These are phyloP conservation scores for Saccharum officinarum DNA, from an alignment of 176 grass and related monocot species.

Conservation along the genomic window DNA sequence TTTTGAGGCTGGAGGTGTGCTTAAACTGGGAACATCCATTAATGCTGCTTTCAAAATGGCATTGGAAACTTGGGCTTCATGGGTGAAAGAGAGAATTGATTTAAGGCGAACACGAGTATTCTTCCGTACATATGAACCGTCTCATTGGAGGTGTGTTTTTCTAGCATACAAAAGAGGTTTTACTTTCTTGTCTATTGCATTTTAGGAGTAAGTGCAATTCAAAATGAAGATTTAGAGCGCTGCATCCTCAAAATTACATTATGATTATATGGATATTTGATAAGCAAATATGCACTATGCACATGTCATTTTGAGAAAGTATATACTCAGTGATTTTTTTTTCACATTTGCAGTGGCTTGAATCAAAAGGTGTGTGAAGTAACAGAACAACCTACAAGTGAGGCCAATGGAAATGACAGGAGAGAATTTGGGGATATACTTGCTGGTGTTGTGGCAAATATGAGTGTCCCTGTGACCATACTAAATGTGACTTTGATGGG, in stretches of 20 bases:
- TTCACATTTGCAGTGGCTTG: conserved; percentile 57
- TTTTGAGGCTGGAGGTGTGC: conserved; percentile 73
- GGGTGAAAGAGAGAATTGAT: conserved; percentile 74
- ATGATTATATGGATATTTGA: neutral
- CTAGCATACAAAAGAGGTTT: neutral
- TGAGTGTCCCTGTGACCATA: conserved; percentile 64
- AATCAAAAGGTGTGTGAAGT: conserved; percentile 82
- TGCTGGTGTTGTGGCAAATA: conserved; percentile 54
- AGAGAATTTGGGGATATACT: conserved; percentile 82
- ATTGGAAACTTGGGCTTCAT: conserved; percentile 87
- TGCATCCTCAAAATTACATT: neutral
- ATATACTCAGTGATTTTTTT: neutral
- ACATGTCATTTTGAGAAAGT: neutral
- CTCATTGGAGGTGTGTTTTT: conserved; percentile 87
- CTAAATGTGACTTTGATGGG: conserved; percentile 95
- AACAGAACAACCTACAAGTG: conserved; percentile 66
- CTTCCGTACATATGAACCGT: conserved; percentile 94
- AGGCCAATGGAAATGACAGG: conserved; percentile 63
- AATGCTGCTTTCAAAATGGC: conserved; percentile 89
- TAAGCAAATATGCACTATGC: neutral
- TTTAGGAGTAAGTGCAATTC: neutral
- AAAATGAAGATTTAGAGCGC: neutral
- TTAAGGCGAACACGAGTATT: conserved; percentile 73
- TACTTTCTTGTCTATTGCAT: neutral
- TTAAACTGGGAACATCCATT: conserved; percentile 87